Evolutionary conservation across 2,329 filamentous ascomycete genomes (phyloP).

Genomic region (Thyridium curvatum): DNA sequence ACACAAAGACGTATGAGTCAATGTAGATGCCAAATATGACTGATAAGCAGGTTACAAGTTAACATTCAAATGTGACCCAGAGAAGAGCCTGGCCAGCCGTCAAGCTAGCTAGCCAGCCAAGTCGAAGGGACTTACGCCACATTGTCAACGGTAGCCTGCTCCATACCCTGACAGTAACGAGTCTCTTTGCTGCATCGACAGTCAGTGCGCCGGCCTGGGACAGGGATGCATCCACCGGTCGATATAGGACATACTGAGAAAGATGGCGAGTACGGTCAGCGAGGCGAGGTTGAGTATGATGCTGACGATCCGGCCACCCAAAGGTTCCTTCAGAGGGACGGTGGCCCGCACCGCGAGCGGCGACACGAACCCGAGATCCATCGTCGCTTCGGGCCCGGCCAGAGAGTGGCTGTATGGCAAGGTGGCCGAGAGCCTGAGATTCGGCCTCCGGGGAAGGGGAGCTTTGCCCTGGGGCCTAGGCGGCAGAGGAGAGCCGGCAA

Average conservation of each 20-base stretch:
- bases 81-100: too few relatives aligned
- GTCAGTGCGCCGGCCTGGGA: slow-evolving; percentile 5
- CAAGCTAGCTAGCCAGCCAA: too few relatives aligned
- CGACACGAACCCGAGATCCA: too few relatives aligned
- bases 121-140: slow-evolving; percentile 28
- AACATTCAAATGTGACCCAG: too few relatives aligned
- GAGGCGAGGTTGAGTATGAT: slow-evolving; percentile 26
- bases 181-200: slow-evolving; percentile 24
- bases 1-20: slow-evolving; percentile 55
- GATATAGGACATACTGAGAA: slow-evolving; percentile 28
- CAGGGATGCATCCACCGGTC: slow-evolving; percentile 5
- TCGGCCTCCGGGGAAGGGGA: too few relatives aligned
- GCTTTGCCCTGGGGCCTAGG: too few relatives aligned
- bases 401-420: too few relatives aligned
- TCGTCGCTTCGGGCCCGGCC: too few relatives aligned
- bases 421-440: too few relatives aligned
- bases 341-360: too few relatives aligned
- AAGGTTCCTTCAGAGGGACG: slow-evolving; percentile 13
- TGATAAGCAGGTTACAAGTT: slow-evolving; percentile 15
- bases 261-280: slow-evolving; percentile 25
- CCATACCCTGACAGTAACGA: slow-evolving; percentile 30
- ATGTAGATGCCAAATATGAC: slow-evolving; percentile 54
- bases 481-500: slow-evolving; percentile 1
- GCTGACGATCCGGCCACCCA: slow-evolving; percentile 26
- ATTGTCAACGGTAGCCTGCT: slow-evolving; percentile 31